Evolutionary conservation across 306 rosid genomes (phyloP).

Genomic region (Prunus salicina): DNA sequence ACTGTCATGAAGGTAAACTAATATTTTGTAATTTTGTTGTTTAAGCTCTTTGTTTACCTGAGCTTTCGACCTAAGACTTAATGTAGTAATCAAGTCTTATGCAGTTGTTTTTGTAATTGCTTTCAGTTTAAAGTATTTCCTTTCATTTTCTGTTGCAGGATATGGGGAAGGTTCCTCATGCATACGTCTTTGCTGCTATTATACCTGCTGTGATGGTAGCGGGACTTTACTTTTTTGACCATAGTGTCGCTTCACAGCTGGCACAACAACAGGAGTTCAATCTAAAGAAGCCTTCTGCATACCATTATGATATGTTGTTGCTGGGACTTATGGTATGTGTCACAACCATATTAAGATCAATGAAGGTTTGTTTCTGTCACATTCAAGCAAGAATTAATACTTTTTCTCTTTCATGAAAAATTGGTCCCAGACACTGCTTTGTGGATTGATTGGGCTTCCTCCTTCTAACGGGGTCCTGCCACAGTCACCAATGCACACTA

Average conservation of each 20-base stretch:
- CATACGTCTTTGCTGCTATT: conserved; percentile 63
- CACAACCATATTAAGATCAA: background rate
- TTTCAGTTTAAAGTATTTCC: background rate
- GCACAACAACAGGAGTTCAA: conserved; percentile 94
- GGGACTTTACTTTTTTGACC: conserved; percentile 88
- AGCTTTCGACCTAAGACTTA: background rate
- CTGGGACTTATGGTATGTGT: conserved; percentile 61
- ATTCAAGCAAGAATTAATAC: background rate
- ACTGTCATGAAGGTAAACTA: conserved; percentile 61
- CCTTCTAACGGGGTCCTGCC: conserved; percentile 95
- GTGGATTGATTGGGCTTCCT: conserved; percentile 83
- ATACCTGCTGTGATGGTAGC: conserved; percentile 85
- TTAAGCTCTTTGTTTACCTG: background rate
- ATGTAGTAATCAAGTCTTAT: background rate
- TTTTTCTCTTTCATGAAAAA: conserved; percentile 21
- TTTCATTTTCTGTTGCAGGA: conserved; percentile 47
- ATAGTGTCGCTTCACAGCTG: conserved; percentile 84
- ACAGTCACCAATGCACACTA: conserved; percentile 95
- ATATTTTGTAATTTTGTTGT: background rate
- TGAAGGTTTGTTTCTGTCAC: conserved; percentile 6
- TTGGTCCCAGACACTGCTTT: conserved; percentile 64
- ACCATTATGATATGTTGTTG: conserved; percentile 77
- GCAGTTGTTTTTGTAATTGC: background rate
- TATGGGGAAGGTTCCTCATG: conserved; percentile 67
- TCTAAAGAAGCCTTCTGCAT: conserved; percentile 78